These are phyloP conservation scores for Nicotiana tomentosiformis DNA, from an alignment of 257 asterid species.

Conservation along the genomic window DNA sequence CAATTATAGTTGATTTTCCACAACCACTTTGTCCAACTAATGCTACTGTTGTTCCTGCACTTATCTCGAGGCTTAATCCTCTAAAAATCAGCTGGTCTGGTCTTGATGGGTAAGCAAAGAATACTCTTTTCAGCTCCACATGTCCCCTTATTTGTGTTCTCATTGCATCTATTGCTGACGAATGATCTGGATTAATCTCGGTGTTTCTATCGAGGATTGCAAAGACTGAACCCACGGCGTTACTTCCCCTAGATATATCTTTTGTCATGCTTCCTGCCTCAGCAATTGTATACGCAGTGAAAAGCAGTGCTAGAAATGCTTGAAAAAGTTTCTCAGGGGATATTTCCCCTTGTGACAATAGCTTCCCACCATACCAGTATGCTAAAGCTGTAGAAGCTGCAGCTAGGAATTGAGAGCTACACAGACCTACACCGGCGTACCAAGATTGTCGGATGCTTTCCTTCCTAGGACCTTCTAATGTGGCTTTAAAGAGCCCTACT, in stretches of 20 bases:
- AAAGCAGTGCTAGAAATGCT: conserved; percentile 63
- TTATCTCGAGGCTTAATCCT: conserved; percentile 54
- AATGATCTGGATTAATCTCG: conserved; percentile 53
- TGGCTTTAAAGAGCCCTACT: conserved; percentile 35
- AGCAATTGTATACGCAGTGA: conserved; percentile 85
- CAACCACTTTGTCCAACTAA: conserved; percentile 93
- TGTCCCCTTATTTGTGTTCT: conserved; percentile 39
- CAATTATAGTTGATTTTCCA: conserved; percentile 74
- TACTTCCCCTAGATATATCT: conserved; percentile 72
- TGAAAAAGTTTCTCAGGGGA: conserved; percentile 62
- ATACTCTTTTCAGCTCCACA: conserved; percentile 48
- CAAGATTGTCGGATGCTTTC: conserved; percentile 64
- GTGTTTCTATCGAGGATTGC: conserved; percentile 53
- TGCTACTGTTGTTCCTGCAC: conserved; percentile 75
- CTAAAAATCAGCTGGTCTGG: conserved; percentile 49
- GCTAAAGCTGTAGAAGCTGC: conserved; percentile 78
- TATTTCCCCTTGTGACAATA: conserved; percentile 33
- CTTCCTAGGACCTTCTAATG: conserved; percentile 47
- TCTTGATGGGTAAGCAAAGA: conserved; percentile 73
- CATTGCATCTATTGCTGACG: conserved; percentile 24
- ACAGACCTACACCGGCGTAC: conserved; percentile 64
- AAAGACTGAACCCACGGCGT: conserved; percentile 67
- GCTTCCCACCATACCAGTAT: conserved; percentile 80
- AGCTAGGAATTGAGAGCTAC: conserved; percentile 70
- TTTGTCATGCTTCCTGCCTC: conserved; percentile 95